These are phyloP conservation scores for Rhynchospora pubera DNA, from an alignment of 176 grass and related monocot species.

Conservation along the genomic window DNA sequence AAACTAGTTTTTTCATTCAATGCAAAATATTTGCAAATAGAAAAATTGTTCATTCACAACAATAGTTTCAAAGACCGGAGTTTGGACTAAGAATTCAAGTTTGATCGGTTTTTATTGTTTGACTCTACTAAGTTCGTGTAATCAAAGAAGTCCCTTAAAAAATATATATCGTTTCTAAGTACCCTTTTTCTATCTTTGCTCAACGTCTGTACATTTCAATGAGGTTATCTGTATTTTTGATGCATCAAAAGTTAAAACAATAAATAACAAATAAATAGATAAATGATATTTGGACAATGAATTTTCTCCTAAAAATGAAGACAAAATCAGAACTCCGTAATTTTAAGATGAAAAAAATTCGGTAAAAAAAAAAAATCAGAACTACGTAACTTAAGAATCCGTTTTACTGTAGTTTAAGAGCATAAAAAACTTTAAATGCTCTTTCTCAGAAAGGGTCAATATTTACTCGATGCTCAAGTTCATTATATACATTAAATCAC, in stretches of 20 bases:
- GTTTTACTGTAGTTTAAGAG: background rate
- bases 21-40: background rate
- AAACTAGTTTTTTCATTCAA: no score
- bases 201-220: background rate
- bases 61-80: background rate
- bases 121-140: background rate
- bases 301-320: no score
- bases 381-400: background rate
- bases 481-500: background rate
- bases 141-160: no score
- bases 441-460: background rate
- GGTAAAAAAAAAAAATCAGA: no score
- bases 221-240: background rate
- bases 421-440: background rate
- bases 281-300: background rate
- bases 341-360: no score
- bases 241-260: background rate
- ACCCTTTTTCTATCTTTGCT: background rate
- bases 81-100: background rate
- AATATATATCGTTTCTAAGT: background rate
- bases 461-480: background rate
- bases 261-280: background rate
- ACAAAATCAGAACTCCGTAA: no score
- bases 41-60: background rate
- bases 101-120: background rate